Evolutionary conservation across 192 early-diverging fungal species (phyloP), one percentile per base, ranked within the genome.

Genomic region (Mortierella alpina): DNA sequence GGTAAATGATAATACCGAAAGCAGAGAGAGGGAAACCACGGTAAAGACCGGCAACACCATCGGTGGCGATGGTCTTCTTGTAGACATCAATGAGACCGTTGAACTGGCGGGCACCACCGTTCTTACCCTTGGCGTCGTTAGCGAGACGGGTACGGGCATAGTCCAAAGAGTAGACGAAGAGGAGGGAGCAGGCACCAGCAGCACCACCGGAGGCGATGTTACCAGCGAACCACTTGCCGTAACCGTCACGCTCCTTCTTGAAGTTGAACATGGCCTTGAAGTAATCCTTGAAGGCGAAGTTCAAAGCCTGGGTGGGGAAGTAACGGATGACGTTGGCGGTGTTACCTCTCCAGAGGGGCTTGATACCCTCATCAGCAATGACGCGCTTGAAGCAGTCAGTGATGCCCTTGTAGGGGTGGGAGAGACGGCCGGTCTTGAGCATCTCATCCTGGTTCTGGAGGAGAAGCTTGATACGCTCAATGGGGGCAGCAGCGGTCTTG

Each of bases 281-380:
- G 89, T 93, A 96, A 89, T 99, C 96, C 92, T 99, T 99, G 92
- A 95, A 96, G 68, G 97, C 96, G 84, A 99, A 95, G 92, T 97
- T 98, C 84, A 98, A 89, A 72, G 96, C 97, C 89, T 99, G 97
- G 72, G 96, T 97, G 72, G 97, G 97, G 92, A 98, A 97, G 94
- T 99, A 99, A 88, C 97, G 94, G 90, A 99, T 95, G 81, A 95
- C 92, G 90, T 97, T 99, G 83, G 96, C 92, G 77, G 93, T 86
- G 92, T 98, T 99, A 84, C 97, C 97, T 81, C 96, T 90, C 95
- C 92, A 93, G 85, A 95, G 86, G 63, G 91, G 87, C 69, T 78
- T 81, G 67, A 92, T 53, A 78, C 97, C 95, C 87, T 98, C 93
- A 84, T 98, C 95, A 65, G 86, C 85, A 78, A 92, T 83, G 84